Evolutionary conservation across 768 basidiomycete species (phyloP).

Genomic region (Mycena crocata): DNA sequence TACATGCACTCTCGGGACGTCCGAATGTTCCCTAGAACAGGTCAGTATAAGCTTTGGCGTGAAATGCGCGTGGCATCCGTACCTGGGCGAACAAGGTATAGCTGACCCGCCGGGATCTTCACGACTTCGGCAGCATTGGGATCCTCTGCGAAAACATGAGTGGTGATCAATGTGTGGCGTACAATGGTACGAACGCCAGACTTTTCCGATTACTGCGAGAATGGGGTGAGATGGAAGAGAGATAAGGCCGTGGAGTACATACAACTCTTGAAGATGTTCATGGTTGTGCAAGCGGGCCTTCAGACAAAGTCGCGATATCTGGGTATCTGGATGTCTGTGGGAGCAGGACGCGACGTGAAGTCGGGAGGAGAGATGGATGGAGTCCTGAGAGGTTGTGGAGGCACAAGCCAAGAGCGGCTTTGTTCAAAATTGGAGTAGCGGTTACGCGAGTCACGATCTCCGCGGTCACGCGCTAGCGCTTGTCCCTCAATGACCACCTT

Average conservation of each 20-base stretch:
- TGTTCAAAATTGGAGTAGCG: slow-evolving; percentile 17
- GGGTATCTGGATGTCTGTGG: background rate
- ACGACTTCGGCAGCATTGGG: slow-evolving; percentile 95
- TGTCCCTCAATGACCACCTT: slow-evolving; percentile 19
- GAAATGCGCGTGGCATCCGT: slow-evolving; percentile 2
- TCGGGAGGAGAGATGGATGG: slow-evolving; percentile 1
- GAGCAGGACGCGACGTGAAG: slow-evolving; percentile 15
- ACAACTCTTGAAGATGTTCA: slow-evolving; percentile 91
- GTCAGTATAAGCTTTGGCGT: background rate
- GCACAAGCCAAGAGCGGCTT: slow-evolving; percentile 24
- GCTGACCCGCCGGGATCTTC: slow-evolving; percentile 91
- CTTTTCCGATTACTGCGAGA: slow-evolving; percentile 83
- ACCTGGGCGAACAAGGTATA: slow-evolving; percentile 89
- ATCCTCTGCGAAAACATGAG: slow-evolving; percentile 71
- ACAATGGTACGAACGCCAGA: slow-evolving; percentile 83
- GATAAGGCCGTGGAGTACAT: slow-evolving; percentile 46
- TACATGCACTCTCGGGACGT: slow-evolving; percentile 98
- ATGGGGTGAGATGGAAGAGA: slow-evolving; percentile 36
- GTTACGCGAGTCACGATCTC: slow-evolving; percentile 15
- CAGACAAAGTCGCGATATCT: background rate
- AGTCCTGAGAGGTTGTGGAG: background rate
- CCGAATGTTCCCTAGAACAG: slow-evolving; percentile 72
- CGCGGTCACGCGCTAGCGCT: slow-evolving; percentile 43
- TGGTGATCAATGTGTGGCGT: slow-evolving; percentile 29
- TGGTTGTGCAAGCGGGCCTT: slow-evolving; percentile 44